Conservation (phyloP, 2,329 filamentous ascomycete genomes). For the Bertia moriformis region DNA sequence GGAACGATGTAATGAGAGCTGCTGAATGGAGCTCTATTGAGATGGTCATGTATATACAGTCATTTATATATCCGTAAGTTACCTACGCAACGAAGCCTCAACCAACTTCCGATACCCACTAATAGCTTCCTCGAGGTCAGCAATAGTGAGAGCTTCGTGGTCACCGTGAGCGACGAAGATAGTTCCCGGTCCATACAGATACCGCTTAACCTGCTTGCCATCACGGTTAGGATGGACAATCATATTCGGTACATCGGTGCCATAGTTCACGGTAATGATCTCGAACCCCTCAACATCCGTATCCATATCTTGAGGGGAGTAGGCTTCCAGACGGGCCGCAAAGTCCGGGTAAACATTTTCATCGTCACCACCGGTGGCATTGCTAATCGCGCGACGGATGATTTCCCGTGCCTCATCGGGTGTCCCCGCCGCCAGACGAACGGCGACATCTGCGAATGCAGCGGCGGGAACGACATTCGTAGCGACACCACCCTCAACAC, state of each 20-base stretch:
- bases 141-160: background rate
- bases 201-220: slow-evolving; percentile 1
- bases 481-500: background rate
- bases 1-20: too few relatives aligned
- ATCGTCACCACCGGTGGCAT: background rate
- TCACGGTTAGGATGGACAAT: background rate
- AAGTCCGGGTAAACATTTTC: too few relatives aligned
- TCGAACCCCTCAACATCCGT: background rate
- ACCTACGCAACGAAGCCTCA: background rate
- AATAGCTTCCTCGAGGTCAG: background rate
- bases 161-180: slow-evolving; percentile 1
- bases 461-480: background rate
- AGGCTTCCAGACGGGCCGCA: background rate
- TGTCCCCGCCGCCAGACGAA: background rate
- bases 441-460: background rate
- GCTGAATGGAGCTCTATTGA: too few relatives aligned
- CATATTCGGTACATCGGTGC: background rate
- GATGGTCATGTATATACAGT: too few relatives aligned
- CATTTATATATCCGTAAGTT: too few relatives aligned
- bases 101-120: background rate
- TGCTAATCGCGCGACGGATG: background rate
- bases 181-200: slow-evolving; percentile 1
- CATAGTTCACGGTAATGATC: background rate
- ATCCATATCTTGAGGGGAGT: background rate
- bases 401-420: background rate